phyloP scores from a whole-genome alignment of 2,329 filamentous ascomycete species.

The Cladosporium austrohemisphaericum region DNA sequence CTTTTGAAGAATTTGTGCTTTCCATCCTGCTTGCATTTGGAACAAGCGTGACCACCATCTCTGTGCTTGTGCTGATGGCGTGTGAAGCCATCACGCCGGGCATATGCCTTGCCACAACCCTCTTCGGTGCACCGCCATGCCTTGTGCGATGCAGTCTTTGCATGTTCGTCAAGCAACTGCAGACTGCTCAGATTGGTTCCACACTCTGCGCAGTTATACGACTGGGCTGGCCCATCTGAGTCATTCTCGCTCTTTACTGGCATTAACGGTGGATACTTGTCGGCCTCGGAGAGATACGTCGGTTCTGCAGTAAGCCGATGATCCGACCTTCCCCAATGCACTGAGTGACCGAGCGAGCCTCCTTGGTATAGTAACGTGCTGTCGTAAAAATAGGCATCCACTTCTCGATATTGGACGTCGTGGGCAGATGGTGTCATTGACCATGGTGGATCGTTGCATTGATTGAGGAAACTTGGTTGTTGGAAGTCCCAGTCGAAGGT shows the following conservation, averaged over 20 bases:
- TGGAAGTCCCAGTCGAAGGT: too few relatives aligned
- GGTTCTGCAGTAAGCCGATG: neutral
- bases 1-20: neutral
- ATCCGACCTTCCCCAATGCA: neutral
- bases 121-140: neutral
- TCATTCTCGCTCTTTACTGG: neutral
- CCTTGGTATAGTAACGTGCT: too few relatives aligned
- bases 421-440: too few relatives aligned
- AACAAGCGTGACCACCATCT: neutral
- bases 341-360: neutral
- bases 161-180: neutral
- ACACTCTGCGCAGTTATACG: neutral
- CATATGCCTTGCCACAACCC: neutral
- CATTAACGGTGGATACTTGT: neutral
- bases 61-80: neutral
- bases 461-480: too few relatives aligned
- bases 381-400: too few relatives aligned
- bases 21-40: neutral
- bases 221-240: neutral
- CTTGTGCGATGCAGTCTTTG: neutral
- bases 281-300: neutral
- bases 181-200: neutral
- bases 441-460: too few relatives aligned
- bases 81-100: neutral
- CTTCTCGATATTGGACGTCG: too few relatives aligned